Evolutionary conservation across 306 rosid genomes (phyloP), one percentile per base, ranked within the genome.

Genomic region (Rosa multiflora): DNA sequence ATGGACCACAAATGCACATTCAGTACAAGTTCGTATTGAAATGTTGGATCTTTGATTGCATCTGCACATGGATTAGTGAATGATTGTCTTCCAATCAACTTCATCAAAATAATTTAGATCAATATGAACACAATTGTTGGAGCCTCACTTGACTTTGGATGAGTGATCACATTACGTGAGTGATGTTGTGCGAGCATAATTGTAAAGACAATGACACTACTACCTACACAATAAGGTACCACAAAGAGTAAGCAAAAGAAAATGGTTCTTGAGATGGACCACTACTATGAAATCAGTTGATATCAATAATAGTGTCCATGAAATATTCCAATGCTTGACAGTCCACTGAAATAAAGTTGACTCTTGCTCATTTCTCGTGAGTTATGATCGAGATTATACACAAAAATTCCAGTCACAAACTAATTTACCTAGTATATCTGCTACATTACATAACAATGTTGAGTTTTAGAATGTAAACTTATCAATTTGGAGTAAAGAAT

Each of bases 161-260:
- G 10, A 23, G 37, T 59, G 66, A 23, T 32, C 66, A 59, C 66
- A 59, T 4, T 59, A 11, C 13, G 12, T 10, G 64, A 62, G 40
- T 62, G 46, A 37, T 64, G 21, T 32, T 35, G 43, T 37, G 21
- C 44, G 46, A 26, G 32, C 67, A 26, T 23, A 62, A 1, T 62
- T 39, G 13, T 67, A 17, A 17, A 37, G 71, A 39, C 71, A 67
- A 39, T 3, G 71, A 67, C 71, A 39, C 70, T 66, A 66, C 70
- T 66, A 12, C n/a, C 70, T 14, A 64, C 46, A 37, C 70, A 37
- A 13, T 13, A 10, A 39, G 39, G 48, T 20, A 12, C 26, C 13
- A 37, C 7, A 66, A 39, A 67, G 71, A 11, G 71, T 37, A 4
- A 39, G 48, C 26, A 18, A 18, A 67, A 7, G 70, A 17, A 66